These are phyloP conservation scores for Rhizopogon vesiculosus DNA, from an alignment of 768 basidiomycete genomes.

Conservation along the genomic window DNA sequence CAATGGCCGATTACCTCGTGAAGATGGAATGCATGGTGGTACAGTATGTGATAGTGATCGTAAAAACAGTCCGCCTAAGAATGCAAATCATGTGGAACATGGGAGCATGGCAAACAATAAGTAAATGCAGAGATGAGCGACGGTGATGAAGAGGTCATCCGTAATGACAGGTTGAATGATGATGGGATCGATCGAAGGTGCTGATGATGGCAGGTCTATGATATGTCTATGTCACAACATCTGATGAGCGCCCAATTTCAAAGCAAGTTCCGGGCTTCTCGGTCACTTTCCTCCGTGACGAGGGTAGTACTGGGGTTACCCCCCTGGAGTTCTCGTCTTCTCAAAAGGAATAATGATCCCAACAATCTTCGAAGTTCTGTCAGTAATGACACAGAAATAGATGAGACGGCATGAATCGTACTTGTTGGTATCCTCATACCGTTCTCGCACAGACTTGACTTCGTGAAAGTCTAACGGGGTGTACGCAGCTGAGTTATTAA, in stretches of 20 bases:
- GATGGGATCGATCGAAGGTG: not conserved
- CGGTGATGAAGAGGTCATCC: not conserved
- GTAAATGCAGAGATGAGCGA: not conserved
- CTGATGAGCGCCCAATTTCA: not conserved
- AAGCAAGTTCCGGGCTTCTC: not conserved
- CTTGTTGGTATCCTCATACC: conserved; percentile 66
- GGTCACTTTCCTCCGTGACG: not conserved
- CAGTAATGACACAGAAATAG: conserved; percentile 1
- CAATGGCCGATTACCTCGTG: not conserved
- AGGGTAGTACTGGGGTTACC: not conserved
- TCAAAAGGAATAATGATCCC: conserved; percentile 60
- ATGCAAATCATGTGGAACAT: not conserved
- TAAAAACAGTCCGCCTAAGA: not conserved
- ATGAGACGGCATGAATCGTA: conserved; percentile 17
- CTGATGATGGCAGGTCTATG: not conserved
- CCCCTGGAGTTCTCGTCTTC: conserved; percentile 34
- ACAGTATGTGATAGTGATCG: not conserved
- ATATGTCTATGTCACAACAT: not conserved
- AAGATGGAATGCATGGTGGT: not conserved
- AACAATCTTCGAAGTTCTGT: conserved; percentile 41
- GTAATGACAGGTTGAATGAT: not conserved
- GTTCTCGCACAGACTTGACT: conserved; percentile 43
- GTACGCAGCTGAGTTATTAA: conserved; percentile 4
- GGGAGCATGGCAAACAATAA: not conserved
- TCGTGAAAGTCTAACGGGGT: conserved; percentile 31